Percentiles rank a stretch among this genome's conserved stretches.
Conservation (phyloP, 345 rosid genomes). For the Brassica cretica region DNA sequence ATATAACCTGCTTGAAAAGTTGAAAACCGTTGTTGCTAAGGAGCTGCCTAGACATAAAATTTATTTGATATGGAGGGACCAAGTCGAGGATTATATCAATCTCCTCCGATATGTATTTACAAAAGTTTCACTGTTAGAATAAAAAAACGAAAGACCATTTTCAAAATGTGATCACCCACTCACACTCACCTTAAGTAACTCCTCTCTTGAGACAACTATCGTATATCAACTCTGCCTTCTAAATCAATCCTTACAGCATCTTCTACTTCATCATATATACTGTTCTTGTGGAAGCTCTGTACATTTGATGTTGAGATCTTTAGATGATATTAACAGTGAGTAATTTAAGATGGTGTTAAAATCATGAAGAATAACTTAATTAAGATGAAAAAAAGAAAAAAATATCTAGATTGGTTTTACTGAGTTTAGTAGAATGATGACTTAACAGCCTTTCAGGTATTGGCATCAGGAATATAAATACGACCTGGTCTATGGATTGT, state of each 20-base stretch:
- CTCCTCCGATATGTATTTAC: conserved; percentile 62
- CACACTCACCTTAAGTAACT: conserved; percentile 77
- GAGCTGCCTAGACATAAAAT: conserved; percentile 85
- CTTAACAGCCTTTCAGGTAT: neutral
- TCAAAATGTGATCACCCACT: neutral
- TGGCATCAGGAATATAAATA: neutral
- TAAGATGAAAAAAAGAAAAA: neutral
- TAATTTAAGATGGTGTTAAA: neutral
- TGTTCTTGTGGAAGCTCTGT: neutral
- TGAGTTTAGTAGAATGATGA: neutral
- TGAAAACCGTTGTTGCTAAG: conserved; percentile 68
- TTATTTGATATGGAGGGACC: conserved; percentile 78
- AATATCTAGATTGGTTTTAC: too few species aligned
- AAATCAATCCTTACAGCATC: conserved; percentile 75
- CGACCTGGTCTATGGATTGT: neutral
- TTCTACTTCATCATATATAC: conserved; percentile 23
- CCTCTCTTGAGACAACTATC: conserved; percentile 64
- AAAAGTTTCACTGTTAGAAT: conserved; percentile 11
- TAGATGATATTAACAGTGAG: neutral
- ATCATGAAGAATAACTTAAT: neutral
- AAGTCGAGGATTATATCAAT: conserved; percentile 82
- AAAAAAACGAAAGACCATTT: neutral
- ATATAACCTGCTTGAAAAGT: conserved; percentile 76
- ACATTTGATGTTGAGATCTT: neutral
- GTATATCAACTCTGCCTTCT: conserved; percentile 82